Base-by-base conservation (phyloP, 805 yeast genomes). In the Metschnikowia arizonensis region DNA sequence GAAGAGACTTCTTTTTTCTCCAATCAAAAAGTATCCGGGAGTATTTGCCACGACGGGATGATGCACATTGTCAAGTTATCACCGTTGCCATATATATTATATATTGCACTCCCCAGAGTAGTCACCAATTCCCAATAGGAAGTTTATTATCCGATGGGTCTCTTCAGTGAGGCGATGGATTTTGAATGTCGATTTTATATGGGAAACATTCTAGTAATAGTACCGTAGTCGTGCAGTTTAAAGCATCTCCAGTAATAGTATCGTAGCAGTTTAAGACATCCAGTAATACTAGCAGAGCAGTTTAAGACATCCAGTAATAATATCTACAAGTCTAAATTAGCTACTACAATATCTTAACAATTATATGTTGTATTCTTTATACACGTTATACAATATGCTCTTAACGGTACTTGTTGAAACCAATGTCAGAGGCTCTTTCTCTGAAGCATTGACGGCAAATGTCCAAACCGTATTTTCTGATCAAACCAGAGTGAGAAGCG, bases 371-470 rank as follows among this genome's bases (percentile, higher is more conserved):
- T 45, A 48, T 45, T 48, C 48, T 48, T 41, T 48, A 48, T 48
- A 48, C 49, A 48, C 42, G 49, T 41, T 48, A 48, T 42, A 32
- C 42, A 32, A 23, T 29, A 44, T 32, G 47, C 42, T 51, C 63
- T 88, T 90, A 90, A 82, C 97, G 91, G 90, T 78, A 86, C 82
- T 93, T 93, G 93, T 82, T 74, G 96, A 93, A 93, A 72, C 99
- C 99, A 73, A 93, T 93, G 79, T 93, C 98, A 74, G 80, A 73
- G 68, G 99, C 98, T 81, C 82, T 91, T 82, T 93, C 99, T 84
- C 99, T 90, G 98, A 93, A 93, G 81, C 97, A 91, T 83, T 93
- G 99, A 87, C 99, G 95, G 81, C 97, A 91, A 83, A 93, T 83
- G 90, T 89, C 85, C 72, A 93, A 81, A 72, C 95, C 99, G 93